Percentiles rank a stretch among this genome's conserved stretches.
Evolutionary conservation across 768 basidiomycete species (phyloP).

Genomic region (Leucogyrophana mollusca): DNA sequence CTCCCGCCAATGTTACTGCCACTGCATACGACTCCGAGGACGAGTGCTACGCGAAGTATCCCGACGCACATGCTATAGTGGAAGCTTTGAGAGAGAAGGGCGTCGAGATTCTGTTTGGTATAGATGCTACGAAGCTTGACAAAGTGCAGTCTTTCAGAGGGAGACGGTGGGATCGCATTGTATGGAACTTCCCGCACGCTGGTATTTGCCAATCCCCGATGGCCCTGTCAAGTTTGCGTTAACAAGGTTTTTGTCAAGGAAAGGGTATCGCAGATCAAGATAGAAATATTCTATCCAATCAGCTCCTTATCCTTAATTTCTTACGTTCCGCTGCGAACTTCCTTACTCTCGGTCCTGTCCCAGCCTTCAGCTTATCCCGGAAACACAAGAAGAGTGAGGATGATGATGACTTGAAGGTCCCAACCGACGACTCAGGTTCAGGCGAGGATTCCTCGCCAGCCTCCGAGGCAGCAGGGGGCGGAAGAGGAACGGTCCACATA

Average conservation of each 20-base stretch:
- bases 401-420: conserved; percentile 43
- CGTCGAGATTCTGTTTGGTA: conserved; percentile 69
- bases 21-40: conserved; percentile 83
- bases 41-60: conserved; percentile 80
- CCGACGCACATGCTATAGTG: conserved; percentile 65
- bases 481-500: conserved; percentile 76
- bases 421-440: conserved; percentile 15
- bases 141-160: conserved; percentile 56
- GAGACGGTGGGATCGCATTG: conserved; percentile 70
- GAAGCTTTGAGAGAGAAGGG: conserved; percentile 52
- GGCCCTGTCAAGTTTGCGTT: conserved; percentile 4
- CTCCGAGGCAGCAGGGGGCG: conserved; percentile 1
- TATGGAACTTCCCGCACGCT: conserved; percentile 97
- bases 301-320: conserved; percentile 79
- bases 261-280: conserved; percentile 93
- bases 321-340: conserved; percentile 68
- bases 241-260: conserved; percentile 39
- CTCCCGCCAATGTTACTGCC: conserved; percentile 70
- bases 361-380: conserved; percentile 36
- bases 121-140: conserved; percentile 83
- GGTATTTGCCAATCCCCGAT: too few species aligned
- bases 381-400: conserved; percentile 41
- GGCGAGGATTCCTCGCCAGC: conserved; percentile 10
- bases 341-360: conserved; percentile 56
- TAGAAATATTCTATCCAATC: conserved; percentile 89